phyloP scores from a whole-genome alignment of 805 yeast species.

The Saturnispora gosingensis region DNA sequence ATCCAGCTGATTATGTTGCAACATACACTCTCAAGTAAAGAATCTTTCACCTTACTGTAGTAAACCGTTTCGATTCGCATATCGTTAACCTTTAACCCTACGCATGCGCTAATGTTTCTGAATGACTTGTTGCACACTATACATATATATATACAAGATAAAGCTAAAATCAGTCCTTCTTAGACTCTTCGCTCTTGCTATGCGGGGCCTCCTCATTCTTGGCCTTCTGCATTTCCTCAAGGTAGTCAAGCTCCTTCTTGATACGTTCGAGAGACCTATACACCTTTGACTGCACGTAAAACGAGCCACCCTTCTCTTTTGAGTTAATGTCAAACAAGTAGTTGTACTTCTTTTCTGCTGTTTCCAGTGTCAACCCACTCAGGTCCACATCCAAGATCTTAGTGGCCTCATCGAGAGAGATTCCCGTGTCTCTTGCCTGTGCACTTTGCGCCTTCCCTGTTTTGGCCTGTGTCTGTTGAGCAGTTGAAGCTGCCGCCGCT shows the following conservation, averaged over 20 bases:
- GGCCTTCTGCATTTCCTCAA: slow-evolving; percentile 34
- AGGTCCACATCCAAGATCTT: slow-evolving; percentile 78
- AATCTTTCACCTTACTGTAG: too few species aligned
- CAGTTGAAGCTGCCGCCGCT: slow-evolving; percentile 78
- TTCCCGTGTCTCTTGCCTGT: slow-evolving; percentile 60
- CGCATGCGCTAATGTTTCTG: not conserved
- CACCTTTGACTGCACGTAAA: slow-evolving; percentile 87
- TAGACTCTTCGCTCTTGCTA: not conserved
- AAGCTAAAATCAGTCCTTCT: not conserved
- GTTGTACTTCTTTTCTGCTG: slow-evolving; percentile 61
- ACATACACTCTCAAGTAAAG: slow-evolving; percentile 24
- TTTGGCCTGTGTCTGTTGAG: slow-evolving; percentile 24
- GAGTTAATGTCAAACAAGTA: slow-evolving; percentile 83
- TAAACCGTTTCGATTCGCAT: too few species aligned
- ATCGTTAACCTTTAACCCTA: not conserved
- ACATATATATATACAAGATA: not conserved
- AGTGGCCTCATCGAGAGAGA: slow-evolving; percentile 81
- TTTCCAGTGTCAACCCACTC: slow-evolving; percentile 43
- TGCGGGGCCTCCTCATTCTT: slow-evolving; percentile 8
- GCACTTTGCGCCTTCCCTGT: slow-evolving; percentile 27
- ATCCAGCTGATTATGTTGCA: slow-evolving; percentile 45
- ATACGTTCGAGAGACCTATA: slow-evolving; percentile 90
- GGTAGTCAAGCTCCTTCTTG: slow-evolving; percentile 62
- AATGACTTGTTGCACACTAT: not conserved
- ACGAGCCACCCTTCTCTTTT: slow-evolving; percentile 93